Base-by-base conservation (phyloP, 2,329 filamentous ascomycete species). In the Graphilbum sp. region DNA sequence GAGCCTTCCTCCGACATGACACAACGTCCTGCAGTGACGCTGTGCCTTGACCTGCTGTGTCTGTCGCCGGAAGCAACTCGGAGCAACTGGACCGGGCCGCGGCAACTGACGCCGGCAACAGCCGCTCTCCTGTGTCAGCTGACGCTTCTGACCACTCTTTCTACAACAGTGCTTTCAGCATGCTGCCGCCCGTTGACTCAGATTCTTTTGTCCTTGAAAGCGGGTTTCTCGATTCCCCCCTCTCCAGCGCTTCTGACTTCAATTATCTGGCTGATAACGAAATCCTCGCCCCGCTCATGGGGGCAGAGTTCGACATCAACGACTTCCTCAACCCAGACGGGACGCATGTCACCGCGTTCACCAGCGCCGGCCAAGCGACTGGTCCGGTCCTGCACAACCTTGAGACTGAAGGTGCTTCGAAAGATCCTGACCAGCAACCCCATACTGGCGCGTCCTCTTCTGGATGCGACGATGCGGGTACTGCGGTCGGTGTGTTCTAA, bases 21-120 rank as follows among this genome's bases (percentile, higher is more conserved):
- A 95, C 90, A 95, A 95, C 87, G 92, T 94, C 87, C 90, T 96
- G 90, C 90, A 72, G 90, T 73, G 87, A 79, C 95, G 88, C 95
- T 96, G 90, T 96, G 80, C 60, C 44, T 43, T 40, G 90, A 94
- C 90, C 90, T 93, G 90, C 90, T 81, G 90, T 98, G 90, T 96
- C 90, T 75, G 79, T 88, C 82, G 80, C 73, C 65, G 68, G 71
- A 70, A 62, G 65, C 62, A 59, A 59, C 63, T 52, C 58, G 55
- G 56, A 57, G 58, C 50, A 64, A 59, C 54, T 53, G 47, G 54
- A 54, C 52, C 50, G n/a, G n/a, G n/a, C 63, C 58, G 47, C 63
- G 52, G 55, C 61, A 57, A 51, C 56, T 53, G 54, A 53, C 53
- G 47, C 52, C 52, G 42, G 55, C 54, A 44, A 50, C 52, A 48